Percentiles rank a stretch among this genome's conserved stretches.
phyloP scores from a whole-genome alignment of 1,284 basidiomycete species.

The Inonotus obliquus region DNA sequence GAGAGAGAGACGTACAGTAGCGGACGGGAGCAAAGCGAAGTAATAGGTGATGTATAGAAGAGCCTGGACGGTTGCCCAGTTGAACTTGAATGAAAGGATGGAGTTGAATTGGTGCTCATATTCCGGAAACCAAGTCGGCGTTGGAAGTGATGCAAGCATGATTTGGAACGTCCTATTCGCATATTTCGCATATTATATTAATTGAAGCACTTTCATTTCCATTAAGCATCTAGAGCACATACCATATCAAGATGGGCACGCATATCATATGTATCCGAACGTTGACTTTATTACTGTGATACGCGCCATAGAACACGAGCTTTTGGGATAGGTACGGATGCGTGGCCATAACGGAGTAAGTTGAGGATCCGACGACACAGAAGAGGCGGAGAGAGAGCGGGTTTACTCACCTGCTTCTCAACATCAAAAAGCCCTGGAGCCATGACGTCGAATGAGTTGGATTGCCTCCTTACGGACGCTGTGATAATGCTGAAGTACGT shows the following conservation, averaged over 20 bases:
- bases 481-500: not conserved
- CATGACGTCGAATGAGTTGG: not conserved
- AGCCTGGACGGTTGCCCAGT: constrained; percentile 53
- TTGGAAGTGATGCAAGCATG: constrained; percentile 45
- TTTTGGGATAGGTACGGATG: constrained; percentile 28
- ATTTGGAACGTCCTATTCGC: constrained; percentile 58
- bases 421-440: constrained; percentile 44
- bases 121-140: constrained; percentile 52
- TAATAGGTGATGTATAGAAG: constrained; percentile 69
- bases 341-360: not conserved
- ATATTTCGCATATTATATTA: not conserved
- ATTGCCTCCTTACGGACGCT: not conserved
- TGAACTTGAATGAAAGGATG: constrained; percentile 68
- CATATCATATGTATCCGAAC: constrained; percentile 77
- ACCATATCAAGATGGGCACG: constrained; percentile 83
- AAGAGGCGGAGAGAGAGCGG: not conserved
- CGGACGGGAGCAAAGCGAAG: constrained; percentile 68
- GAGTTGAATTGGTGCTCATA: constrained; percentile 50
- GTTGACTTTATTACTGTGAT: constrained; percentile 79
- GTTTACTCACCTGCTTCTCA: constrained; percentile 46
- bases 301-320: constrained; percentile 87
- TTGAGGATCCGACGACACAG: not conserved
- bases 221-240: constrained; percentile 24
- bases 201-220: not conserved
- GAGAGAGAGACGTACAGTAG: constrained; percentile 76